phyloP scores from a whole-genome alignment of 164 flowering plant species.

The Umbilicus rupestris region DNA sequence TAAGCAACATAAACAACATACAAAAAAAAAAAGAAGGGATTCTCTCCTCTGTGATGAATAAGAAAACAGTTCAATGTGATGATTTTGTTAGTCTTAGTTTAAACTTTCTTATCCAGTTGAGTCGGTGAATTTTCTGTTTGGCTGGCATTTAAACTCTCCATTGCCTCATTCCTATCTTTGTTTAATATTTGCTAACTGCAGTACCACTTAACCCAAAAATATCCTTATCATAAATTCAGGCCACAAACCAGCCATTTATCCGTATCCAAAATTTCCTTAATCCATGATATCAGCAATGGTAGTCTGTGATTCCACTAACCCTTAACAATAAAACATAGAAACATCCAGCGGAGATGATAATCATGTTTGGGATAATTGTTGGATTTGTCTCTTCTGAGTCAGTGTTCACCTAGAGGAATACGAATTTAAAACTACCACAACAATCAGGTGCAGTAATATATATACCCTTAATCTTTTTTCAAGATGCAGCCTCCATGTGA shows the following conservation, averaged over 20 bases:
- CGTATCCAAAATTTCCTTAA: neutral
- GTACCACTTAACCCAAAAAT: neutral
- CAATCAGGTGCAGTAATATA: neutral
- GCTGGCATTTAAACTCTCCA: neutral
- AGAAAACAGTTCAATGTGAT: neutral
- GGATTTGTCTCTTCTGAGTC: neutral
- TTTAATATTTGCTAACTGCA: neutral
- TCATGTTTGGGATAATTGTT: neutral
- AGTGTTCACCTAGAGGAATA: neutral
- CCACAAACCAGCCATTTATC: neutral
- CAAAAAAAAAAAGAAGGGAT: neutral
- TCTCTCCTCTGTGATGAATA: neutral
- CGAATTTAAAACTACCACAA: neutral
- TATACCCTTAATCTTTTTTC: conserved; percentile 88
- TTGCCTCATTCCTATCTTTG: neutral
- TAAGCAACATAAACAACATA: neutral
- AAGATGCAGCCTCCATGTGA: conserved; percentile 80
- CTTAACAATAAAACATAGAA: neutral
- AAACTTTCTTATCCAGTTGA: neutral
- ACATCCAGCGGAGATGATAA: neutral
- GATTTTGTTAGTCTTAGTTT: neutral
- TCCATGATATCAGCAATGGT: neutral
- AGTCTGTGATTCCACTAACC: neutral
- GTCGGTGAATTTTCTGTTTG: neutral
- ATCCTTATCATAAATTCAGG: neutral